Evolutionary conservation across 2,329 filamentous ascomycete species (phyloP).

Genomic region (Alternaria incomplexa): DNA sequence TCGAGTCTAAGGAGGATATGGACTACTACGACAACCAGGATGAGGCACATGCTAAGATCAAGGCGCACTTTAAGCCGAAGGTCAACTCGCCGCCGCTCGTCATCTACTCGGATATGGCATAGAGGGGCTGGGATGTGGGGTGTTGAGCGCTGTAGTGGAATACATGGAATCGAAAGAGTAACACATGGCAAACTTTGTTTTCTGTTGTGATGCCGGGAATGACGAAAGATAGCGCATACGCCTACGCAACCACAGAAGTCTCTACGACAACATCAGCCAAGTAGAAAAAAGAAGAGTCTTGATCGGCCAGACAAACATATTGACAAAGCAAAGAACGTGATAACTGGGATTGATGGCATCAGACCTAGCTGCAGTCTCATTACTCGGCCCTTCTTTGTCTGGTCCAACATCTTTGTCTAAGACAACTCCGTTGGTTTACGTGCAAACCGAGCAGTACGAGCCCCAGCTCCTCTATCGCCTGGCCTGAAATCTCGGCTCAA

Average conservation of each 20-base stretch:
- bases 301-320: background rate
- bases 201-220: background rate
- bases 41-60: constrained; percentile 61
- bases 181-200: background rate
- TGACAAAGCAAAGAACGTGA: background rate
- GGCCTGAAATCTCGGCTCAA: too few species aligned
- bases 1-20: constrained; percentile 61
- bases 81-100: constrained; percentile 35
- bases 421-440: background rate
- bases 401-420: background rate
- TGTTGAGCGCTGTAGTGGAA: background rate
- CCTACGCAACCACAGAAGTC: background rate
- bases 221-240: background rate
- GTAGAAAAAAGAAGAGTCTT: background rate
- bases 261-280: background rate
- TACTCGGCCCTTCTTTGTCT: background rate
- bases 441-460: too few species aligned
- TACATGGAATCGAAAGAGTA: background rate
- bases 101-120: constrained; percentile 32
- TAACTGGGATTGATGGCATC: too few species aligned
- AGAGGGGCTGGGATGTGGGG: background rate
- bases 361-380: background rate
- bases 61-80: constrained; percentile 41
- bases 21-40: background rate
- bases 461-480: background rate